Evolutionary conservation across 108 stramenopile species (phyloP), one percentile per base, ranked within the genome.

Genomic region (Mediolabrus comicus): DNA sequence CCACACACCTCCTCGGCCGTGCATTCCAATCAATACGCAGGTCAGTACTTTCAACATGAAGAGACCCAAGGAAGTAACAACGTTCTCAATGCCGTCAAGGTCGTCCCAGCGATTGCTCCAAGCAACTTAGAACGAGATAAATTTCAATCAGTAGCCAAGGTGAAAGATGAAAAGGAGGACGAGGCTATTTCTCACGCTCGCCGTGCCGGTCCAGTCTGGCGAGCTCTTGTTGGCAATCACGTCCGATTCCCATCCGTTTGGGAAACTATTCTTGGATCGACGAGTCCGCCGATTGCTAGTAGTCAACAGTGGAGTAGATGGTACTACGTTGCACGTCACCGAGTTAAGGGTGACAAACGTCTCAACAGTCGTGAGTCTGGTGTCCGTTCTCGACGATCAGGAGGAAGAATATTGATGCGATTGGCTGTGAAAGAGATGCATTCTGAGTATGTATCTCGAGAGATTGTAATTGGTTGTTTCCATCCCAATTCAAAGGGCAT

Each of bases 401-500:
- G 87, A 2, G 93, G 93, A 3, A 82, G 86, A 53, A 61, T 94
- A 27, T 51, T 94, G 26, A 31, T 94, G 54, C 89, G 89, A 49
- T 35, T 94, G 29, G 39, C 91, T 8, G 75, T 91, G 2, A 80
- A 84, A 22, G 90, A 88, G 57, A 53, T 80, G 41, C 59, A 79
- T 35, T 74, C 79, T 1, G 53, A 64, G 24, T 51, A 77, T 17
- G 69, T 86, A 11, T 63, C 79, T 17, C 68, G 80, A 32, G 89
- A 94, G 49, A 67, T 94, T 63, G 87, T 74, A 9, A 69, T 94
- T 22, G 93, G 93, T 3, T 79, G 80, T 57, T 92, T 83, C 38
- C 90, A 94, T 69, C 93, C 93, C 4, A 90, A 88, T 61, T 87
- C 90, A 4, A 71, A 84, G 14, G 89, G 89, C 7, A 74, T 91